These are phyloP conservation scores for Diaporthe capsici DNA, from an alignment of 2,329 filamentous ascomycete species.

Conservation along the genomic window DNA sequence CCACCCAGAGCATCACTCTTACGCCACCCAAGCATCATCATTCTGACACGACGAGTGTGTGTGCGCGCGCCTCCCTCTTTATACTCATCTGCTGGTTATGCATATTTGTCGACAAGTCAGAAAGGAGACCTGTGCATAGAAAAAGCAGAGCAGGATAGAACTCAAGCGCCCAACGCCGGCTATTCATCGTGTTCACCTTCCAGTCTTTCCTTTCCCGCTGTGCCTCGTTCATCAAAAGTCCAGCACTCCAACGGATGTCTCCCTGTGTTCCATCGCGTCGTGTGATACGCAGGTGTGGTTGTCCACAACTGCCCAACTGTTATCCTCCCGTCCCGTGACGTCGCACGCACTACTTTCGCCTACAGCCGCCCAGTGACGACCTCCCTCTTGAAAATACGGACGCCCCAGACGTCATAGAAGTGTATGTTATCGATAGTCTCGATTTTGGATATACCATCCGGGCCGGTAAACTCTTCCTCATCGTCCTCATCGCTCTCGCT, in stretches of 20 bases:
- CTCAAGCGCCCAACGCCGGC: slow-evolving; percentile 32
- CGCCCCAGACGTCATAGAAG: slow-evolving; percentile 61
- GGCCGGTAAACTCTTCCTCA: slow-evolving; percentile 47
- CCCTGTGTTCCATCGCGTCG: background rate
- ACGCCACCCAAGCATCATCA: slow-evolving; percentile 9
- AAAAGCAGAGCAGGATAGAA: slow-evolving; percentile 9
- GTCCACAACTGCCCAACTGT: background rate
- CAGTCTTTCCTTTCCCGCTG: background rate
- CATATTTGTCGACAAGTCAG: slow-evolving; percentile 5
- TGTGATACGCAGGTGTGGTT: background rate
- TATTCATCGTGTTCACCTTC: slow-evolving; percentile 18
- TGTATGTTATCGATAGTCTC: slow-evolving; percentile 56
- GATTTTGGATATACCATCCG: slow-evolving; percentile 49
- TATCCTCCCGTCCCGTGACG: background rate
- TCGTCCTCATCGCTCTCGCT: slow-evolving; percentile 54
- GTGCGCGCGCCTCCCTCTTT: background rate
- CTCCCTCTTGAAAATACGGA: slow-evolving; percentile 73
- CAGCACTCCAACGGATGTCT: background rate
- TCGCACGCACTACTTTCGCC: slow-evolving; percentile 30
- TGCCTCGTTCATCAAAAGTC: background rate
- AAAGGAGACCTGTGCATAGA: background rate
- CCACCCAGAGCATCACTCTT: background rate
- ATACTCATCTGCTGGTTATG: slow-evolving; percentile 29
- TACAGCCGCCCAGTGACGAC: slow-evolving; percentile 60
- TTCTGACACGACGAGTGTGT: slow-evolving; percentile 1